Base-by-base conservation (phyloP, 441 rosid species). In the Syzygium syzygioides region DNA sequence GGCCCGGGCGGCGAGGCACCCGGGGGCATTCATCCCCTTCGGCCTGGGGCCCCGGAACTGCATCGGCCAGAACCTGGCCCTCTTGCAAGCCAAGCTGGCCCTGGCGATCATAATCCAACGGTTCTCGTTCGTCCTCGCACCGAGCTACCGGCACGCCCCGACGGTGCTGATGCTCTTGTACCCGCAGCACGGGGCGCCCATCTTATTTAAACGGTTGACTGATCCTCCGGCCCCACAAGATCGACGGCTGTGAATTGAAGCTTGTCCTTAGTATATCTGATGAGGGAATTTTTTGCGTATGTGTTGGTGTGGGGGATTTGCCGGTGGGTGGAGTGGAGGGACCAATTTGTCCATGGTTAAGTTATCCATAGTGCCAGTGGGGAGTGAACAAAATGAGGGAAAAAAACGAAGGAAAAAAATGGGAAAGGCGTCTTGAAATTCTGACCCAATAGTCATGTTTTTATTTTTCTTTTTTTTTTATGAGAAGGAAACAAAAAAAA, bases 161-260 rank as follows among this genome's bases (percentile, higher is more conserved):
- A 98, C 98, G 32, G 99, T 98, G 59, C 94, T 95, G 57, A 95
- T 98, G 98, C 91, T 98, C 60, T 94, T 98, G 14, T 94, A 98
- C 92, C 99, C 99, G 23, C 99, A 98, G 89, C 91, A 93, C 30
- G 99, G 99, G n/a, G 99, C 99, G 6, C 99, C 98, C 4, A 90
- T 98, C 91, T 95, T 93, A 86, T 98, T 96, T 59, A 90, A 91
- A 62, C 92, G 89, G 17, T 88, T 94, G 86, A 28, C 89, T 34
- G 55, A 85, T 45, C 83, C 87, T 53, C 85, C 52, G 37, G 88
- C 26, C 76, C 34, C 37, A 88, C 88, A 68, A 54, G 85, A 85
- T 87, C 86, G 66, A 88, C 30, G 90, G 60, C 87, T 85, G 19
- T 86, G 89, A 89, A 71, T 34, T 1, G 53, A 76, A 87, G 90